These are phyloP conservation scores for Russula emetica DNA, from an alignment of 768 basidiomycete genomes.

Conservation along the genomic window DNA sequence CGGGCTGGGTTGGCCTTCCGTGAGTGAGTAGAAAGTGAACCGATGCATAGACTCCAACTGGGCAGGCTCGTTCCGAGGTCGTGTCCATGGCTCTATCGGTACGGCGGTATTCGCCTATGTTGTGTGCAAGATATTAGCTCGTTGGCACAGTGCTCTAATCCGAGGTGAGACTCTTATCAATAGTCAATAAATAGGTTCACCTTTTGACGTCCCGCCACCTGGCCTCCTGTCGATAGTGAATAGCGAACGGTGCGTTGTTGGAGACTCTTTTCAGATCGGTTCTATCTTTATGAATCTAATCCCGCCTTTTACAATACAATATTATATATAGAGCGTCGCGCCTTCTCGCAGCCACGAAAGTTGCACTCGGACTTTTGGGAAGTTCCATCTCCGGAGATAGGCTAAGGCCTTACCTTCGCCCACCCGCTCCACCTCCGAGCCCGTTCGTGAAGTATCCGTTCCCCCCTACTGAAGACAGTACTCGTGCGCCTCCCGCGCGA, in stretches of 20 bases:
- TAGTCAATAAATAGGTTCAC: neutral
- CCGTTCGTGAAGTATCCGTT: conserved; percentile 37
- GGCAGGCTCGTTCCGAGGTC: neutral
- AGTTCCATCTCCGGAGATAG: conserved; percentile 30
- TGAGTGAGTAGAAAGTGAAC: neutral
- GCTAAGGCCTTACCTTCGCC: conserved; percentile 40
- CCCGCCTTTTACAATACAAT: neutral
- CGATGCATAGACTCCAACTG: neutral
- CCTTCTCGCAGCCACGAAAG: conserved; percentile 39
- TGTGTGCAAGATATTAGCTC: conserved; percentile 38
- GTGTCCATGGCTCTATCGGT: conserved; percentile 23
- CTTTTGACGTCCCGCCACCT: neutral
- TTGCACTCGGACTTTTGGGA: conserved; percentile 38
- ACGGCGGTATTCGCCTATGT: conserved; percentile 26
- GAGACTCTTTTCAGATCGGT: neutral
- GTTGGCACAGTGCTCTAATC: conserved; percentile 46
- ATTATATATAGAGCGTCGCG: conserved; percentile 31
- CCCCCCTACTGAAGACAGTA: conserved; percentile 10
- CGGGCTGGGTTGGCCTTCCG: neutral
- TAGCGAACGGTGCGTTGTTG: conserved; percentile 32
- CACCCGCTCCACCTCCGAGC: conserved; percentile 41
- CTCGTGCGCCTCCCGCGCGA: neutral
- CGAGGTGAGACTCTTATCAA: conserved; percentile 32
- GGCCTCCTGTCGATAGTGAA: conserved; percentile 26
- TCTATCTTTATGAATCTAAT: neutral